Evolutionary conservation across 2,329 filamentous ascomycete species (phyloP), one percentile per base, ranked within the genome.

Genomic region (Paecilomyces formosus): DNA sequence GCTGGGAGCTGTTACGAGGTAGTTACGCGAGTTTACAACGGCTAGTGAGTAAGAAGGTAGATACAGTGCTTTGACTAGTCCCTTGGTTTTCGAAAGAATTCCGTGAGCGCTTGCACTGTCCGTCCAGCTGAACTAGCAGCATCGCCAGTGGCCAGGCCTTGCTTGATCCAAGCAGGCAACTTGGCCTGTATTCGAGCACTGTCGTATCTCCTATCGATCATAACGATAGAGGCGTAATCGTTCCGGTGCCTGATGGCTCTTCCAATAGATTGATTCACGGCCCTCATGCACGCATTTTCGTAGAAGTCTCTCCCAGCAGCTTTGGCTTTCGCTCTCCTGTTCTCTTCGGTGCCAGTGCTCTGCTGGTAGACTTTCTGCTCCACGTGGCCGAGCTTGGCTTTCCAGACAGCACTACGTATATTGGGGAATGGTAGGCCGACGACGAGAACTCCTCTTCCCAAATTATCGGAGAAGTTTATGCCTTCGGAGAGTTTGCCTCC

Each of bases 181-280:
- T 97, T 97, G 24, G 74, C 77, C 65, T 84, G 83, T 61, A 97
- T 91, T 57, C 88, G 82, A 54, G 85, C 80, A 28, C 82, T 85
- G n/a, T 81, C 83, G 74, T 94, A 99, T 55, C 94, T 81, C 62
- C 83, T 80, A 74, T 99, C 94, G 33, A 94, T 78, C 69, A 99
- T 82, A 58, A 97, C 76, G 62, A 99, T 97, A 15, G 89, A 87
- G 3, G 94, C 94, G 74, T 96, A 97, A 74, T 99, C 94, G 24
- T 84, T 85, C 57, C 82, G 83, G 71, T 99, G 94, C 53, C 94
- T 81, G 66, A 99, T 97, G 1, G 92, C 94, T 59, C 94, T 81
- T 0, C 94, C 94, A 65, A 99, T 92, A 69, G 90, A 94, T 78
- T 99, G 94, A 72, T 99, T 99, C 3, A 99, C 94, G 3, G 92